A percentile compares a stretch with the other conserved stretches of the same genome.
phyloP scores from a whole-genome alignment of 179 eudicot species.

The Spinacia oleracea region DNA sequence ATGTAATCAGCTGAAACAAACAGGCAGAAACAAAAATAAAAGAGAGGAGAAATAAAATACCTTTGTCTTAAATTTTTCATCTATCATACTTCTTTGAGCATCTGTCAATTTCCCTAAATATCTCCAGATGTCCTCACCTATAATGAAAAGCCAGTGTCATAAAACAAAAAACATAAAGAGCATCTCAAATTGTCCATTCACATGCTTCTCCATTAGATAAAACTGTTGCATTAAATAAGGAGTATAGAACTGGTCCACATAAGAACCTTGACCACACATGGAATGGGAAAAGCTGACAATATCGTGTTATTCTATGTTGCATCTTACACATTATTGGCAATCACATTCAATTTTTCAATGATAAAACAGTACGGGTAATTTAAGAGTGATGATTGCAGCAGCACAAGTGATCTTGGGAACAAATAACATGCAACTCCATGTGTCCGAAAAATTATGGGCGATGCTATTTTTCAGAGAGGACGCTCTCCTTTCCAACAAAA shows the following conservation, averaged over 20 bases:
- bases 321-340: neutral
- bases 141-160: neutral
- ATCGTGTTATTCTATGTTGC: too few relatives aligned
- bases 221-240: neutral
- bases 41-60: slow-evolving; percentile 28
- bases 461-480: neutral
- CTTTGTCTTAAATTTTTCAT: slow-evolving; percentile 95
- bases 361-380: neutral
- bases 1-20: slow-evolving; percentile 19
- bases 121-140: slow-evolving; percentile 97
- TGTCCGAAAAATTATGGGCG: neutral
- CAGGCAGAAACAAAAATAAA: slow-evolving; percentile 10
- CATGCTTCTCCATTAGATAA: neutral
- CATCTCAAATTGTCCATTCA: neutral
- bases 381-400: neutral
- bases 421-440: neutral
- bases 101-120: slow-evolving; percentile 89
- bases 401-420: too few relatives aligned
- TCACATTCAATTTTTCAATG: neutral
- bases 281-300: neutral
- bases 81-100: slow-evolving; percentile 95
- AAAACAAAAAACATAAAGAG: neutral
- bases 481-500: neutral
- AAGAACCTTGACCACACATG: neutral
- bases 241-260: neutral